phyloP scores from a whole-genome alignment of 352 stramenopile genomes.

The Pythium aquatile region DNA sequence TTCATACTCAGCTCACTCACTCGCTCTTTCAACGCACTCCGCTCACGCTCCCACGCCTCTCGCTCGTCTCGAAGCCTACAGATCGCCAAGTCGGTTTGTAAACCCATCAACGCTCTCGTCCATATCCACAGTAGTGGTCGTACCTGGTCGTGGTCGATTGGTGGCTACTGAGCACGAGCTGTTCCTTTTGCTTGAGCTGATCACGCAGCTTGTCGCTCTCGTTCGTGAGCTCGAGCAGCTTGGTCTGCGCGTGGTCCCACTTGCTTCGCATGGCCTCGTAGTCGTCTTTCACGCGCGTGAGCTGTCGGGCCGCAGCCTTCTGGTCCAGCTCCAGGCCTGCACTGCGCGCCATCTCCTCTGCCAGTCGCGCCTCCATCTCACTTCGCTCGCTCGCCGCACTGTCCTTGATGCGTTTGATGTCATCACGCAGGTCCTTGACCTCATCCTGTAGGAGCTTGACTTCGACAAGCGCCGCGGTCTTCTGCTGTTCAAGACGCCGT shows the following conservation, averaged over 20 bases:
- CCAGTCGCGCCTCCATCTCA: constrained; percentile 43
- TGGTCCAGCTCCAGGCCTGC: constrained; percentile 54
- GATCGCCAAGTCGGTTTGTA: neutral
- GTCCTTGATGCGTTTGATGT: constrained; percentile 41
- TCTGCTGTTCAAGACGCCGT: constrained; percentile 55
- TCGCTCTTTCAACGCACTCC: constrained; percentile 48
- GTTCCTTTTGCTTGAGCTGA: constrained; percentile 75
- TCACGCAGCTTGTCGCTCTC: constrained; percentile 63
- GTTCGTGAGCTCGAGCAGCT: constrained; percentile 45
- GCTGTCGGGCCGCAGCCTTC: constrained; percentile 47
- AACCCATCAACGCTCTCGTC: neutral
- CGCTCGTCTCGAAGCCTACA: constrained; percentile 61
- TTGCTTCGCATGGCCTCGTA: constrained; percentile 46
- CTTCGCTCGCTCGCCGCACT: constrained; percentile 37
- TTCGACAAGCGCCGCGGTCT: constrained; percentile 48
- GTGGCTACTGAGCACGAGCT: constrained; percentile 60
- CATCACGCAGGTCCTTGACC: constrained; percentile 61
- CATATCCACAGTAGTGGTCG: constrained; percentile 1
- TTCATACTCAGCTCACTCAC: constrained; percentile 53
- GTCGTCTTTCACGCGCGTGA: constrained; percentile 49
- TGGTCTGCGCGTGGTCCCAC: constrained; percentile 56
- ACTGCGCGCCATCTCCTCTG: constrained; percentile 44
- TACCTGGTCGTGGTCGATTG: constrained; percentile 55
- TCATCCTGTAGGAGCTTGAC: constrained; percentile 64
- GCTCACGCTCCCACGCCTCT: constrained; percentile 45